These are phyloP conservation scores for Diaporthe humulicola DNA, from an alignment of 2,329 filamentous ascomycete genomes.

Conservation along the genomic window DNA sequence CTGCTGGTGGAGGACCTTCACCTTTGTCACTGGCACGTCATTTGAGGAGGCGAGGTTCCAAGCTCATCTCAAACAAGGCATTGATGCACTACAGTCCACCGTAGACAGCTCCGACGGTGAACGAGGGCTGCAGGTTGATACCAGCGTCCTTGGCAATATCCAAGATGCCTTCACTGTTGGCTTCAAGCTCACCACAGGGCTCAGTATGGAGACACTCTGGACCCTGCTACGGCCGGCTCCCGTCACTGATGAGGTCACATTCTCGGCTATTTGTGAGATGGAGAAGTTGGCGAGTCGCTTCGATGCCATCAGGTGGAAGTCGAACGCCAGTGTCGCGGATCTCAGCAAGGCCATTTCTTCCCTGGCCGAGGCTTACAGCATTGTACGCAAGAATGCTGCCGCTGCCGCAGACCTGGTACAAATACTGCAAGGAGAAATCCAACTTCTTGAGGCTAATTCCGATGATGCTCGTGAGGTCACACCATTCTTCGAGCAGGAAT, in stretches of 20 bases:
- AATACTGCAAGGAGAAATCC: slow-evolving; percentile 64
- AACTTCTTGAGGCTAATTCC: slow-evolving; percentile 62
- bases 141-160: slow-evolving; percentile 56
- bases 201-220: slow-evolving; percentile 88
- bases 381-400: slow-evolving; percentile 62
- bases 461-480: slow-evolving; percentile 55
- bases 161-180: slow-evolving; percentile 73
- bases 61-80: slow-evolving; percentile 69
- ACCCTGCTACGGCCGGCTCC: slow-evolving; percentile 75
- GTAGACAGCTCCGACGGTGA: slow-evolving; percentile 44
- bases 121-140: slow-evolving; percentile 54
- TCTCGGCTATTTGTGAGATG: slow-evolving; percentile 64
- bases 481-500: slow-evolving; percentile 67
- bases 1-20: slow-evolving; percentile 68
- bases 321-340: slow-evolving; percentile 63
- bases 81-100: slow-evolving; percentile 56
- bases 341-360: slow-evolving; percentile 67
- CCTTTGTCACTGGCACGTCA: slow-evolving; percentile 55
- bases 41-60: slow-evolving; percentile 77
- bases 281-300: slow-evolving; percentile 71
- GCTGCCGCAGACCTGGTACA: slow-evolving; percentile 62
- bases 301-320: slow-evolving; percentile 72
- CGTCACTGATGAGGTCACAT: slow-evolving; percentile 59
- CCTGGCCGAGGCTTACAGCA: slow-evolving; percentile 67
- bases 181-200: slow-evolving; percentile 80